phyloP scores from a whole-genome alignment of 2,329 filamentous ascomycete species.

The Neocucurbitaria cava region DNA sequence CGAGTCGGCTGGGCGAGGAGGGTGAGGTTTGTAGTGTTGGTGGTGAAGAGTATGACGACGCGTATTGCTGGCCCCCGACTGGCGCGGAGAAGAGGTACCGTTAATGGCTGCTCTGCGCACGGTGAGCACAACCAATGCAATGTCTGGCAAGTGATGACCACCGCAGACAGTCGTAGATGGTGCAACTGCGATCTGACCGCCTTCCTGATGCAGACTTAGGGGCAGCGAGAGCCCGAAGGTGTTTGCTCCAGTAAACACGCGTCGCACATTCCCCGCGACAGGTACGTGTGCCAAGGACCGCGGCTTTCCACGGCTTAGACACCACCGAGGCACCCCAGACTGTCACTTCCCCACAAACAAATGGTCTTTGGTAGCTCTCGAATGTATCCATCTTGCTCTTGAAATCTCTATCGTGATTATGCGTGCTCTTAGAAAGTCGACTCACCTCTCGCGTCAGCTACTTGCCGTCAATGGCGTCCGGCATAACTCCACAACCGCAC shows the following conservation, averaged over 20 bases:
- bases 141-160: slow-evolving; percentile 1
- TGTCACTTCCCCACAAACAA: slow-evolving; percentile 17
- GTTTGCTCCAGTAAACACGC: slow-evolving; percentile 22
- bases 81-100: neutral
- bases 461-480: slow-evolving; percentile 38
- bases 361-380: slow-evolving; percentile 25
- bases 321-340: slow-evolving; percentile 32
- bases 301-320: slow-evolving; percentile 35
- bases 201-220: slow-evolving; percentile 9
- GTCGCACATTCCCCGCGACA: slow-evolving; percentile 25
- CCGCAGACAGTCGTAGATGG: neutral
- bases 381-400: slow-evolving; percentile 17
- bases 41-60: neutral
- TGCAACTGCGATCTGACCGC: slow-evolving; percentile 1
- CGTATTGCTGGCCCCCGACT: neutral
- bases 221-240: neutral
- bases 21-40: neutral
- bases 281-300: slow-evolving; percentile 24
- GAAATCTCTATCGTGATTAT: slow-evolving; percentile 32
- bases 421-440: slow-evolving; percentile 45
- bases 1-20: neutral
- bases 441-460: slow-evolving; percentile 45
- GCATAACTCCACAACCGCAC: slow-evolving; percentile 39
- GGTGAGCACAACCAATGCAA: slow-evolving; percentile 11
- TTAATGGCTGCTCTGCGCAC: slow-evolving; percentile 7